Percentiles rank a stretch among this genome's conserved stretches.
Evolutionary conservation across 2,329 filamentous ascomycete species (phyloP).

Genomic region (Colletotrichum phormii): DNA sequence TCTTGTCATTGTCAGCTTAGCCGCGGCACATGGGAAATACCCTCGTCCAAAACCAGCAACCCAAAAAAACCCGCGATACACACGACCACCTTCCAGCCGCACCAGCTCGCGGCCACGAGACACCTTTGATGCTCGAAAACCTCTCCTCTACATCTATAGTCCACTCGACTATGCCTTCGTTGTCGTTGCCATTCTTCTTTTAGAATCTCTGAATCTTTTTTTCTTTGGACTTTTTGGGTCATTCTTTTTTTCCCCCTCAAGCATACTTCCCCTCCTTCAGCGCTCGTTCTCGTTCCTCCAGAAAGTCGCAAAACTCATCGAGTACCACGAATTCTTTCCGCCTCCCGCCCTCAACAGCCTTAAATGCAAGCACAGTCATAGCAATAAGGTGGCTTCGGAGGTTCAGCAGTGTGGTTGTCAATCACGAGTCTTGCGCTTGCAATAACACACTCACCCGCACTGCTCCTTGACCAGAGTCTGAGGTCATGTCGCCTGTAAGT

Average conservation of each 20-base stretch:
- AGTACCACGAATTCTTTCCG: neutral
- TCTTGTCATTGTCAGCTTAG: neutral
- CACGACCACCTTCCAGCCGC: neutral
- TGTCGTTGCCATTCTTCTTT: neutral
- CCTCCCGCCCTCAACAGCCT: slow-evolving; percentile 4
- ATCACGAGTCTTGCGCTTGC: slow-evolving; percentile 13
- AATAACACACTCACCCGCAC: slow-evolving; percentile 13
- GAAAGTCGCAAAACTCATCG: slow-evolving; percentile 4
- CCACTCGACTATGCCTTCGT: slow-evolving; percentile 27
- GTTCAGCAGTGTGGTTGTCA: slow-evolving; percentile 34
- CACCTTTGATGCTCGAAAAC: slow-evolving; percentile 12
- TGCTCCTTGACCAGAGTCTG: slow-evolving; percentile 33
- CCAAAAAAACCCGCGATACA: slow-evolving; percentile 30
- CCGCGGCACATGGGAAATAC: slow-evolving; percentile 28
- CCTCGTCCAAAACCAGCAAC: slow-evolving; percentile 16
- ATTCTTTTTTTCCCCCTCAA: slow-evolving; percentile 22
- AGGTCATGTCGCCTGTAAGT: slow-evolving; percentile 36
- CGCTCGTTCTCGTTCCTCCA: neutral
- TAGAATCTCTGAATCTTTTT: neutral
- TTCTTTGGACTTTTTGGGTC: slow-evolving; percentile 9
- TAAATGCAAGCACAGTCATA: slow-evolving; percentile 35
- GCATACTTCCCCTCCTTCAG: slow-evolving; percentile 9
- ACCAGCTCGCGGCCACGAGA: slow-evolving; percentile 4
- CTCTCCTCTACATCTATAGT: neutral
- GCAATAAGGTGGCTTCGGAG: slow-evolving; percentile 26